Conservation (phyloP, 148 eudicot genomes). For the Mesembryanthemum crystallinum region DNA sequence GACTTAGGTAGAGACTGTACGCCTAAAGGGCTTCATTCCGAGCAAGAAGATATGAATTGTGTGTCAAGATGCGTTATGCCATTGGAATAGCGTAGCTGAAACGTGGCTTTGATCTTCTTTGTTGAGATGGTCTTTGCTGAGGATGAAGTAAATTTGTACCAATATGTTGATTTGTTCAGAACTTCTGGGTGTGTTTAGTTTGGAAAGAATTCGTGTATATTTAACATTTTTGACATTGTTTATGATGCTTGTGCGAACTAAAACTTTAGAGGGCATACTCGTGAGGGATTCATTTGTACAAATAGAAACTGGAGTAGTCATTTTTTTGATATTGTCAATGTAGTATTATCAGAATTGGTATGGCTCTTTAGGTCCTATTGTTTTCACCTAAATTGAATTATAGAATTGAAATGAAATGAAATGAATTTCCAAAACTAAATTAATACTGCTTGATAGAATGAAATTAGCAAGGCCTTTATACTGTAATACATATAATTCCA, state of each 20-base stretch:
- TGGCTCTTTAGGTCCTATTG: no score
- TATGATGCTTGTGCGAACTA: background rate
- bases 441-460: no score
- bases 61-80: slow-evolving; percentile 5
- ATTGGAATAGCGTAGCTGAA: background rate
- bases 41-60: slow-evolving; percentile 4
- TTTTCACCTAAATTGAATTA: no score
- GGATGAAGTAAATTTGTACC: slow-evolving; percentile 19
- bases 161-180: slow-evolving; percentile 13
- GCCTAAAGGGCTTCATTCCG: slow-evolving; percentile 9
- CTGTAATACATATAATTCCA: no score
- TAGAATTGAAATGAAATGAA: no score
- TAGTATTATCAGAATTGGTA: no score
- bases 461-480: no score
- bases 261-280: background rate
- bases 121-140: slow-evolving; percentile 15
- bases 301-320: background rate
- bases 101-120: background rate
- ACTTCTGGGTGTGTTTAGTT: background rate
- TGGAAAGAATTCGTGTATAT: background rate
- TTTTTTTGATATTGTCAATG: no score
- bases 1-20: slow-evolving; percentile 3
- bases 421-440: no score
- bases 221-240: background rate
- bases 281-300: background rate